Evolutionary conservation across 148 eudicot species (phyloP).

Genomic region (Rhododendron griersonianum): DNA sequence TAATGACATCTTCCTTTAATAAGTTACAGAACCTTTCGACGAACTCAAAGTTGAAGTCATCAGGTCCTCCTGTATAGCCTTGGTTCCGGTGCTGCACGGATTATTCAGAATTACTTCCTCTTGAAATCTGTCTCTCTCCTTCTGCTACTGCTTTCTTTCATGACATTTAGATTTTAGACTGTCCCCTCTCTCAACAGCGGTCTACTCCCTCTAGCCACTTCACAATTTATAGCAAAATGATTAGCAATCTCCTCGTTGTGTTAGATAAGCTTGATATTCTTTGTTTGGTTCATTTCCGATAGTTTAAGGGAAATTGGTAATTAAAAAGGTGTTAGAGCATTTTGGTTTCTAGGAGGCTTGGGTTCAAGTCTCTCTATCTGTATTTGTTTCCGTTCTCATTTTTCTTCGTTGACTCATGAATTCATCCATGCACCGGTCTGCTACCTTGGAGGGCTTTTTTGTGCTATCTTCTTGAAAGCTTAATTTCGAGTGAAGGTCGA

Average conservation of each 20-base stretch:
- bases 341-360: neutral
- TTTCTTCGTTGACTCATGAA: neutral
- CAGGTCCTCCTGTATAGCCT: neutral
- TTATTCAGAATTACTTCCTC: neutral
- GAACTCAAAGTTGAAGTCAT: neutral
- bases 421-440: neutral
- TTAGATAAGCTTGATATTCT: neutral
- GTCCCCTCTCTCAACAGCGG: neutral
- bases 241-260: neutral
- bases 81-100: neutral
- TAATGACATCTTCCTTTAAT: neutral
- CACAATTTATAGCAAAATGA: neutral
- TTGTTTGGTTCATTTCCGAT: neutral
- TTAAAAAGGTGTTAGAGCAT: neutral
- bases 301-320: neutral
- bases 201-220: neutral
- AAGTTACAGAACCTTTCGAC: neutral
- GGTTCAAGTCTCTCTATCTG: neutral
- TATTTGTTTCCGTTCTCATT: neutral
- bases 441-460: no score
- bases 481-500: neutral
- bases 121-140: neutral
- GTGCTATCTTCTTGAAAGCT: no score
- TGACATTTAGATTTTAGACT: neutral
- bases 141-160: neutral